These are phyloP conservation scores for Apiotrichum laibachii DNA, from an alignment of 1,284 basidiomycete genomes.

Conservation along the genomic window DNA sequence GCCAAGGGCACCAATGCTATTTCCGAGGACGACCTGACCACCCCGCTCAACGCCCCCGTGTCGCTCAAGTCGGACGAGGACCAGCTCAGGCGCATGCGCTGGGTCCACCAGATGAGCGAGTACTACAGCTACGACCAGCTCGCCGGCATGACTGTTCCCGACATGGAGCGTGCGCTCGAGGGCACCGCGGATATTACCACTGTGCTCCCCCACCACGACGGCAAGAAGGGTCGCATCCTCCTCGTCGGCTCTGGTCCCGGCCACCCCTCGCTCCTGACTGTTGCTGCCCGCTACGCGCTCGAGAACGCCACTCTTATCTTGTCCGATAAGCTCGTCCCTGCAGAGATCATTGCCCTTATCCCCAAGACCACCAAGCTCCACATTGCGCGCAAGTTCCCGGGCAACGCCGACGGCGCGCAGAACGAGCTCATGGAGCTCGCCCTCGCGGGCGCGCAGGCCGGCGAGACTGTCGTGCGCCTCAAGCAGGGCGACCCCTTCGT, in stretches of 20 bases:
- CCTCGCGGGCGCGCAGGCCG: conserved; percentile 71
- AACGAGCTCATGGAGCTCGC: conserved; percentile 90
- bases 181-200: conserved; percentile 11
- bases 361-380: conserved; percentile 61
- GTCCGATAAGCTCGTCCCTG: conserved; percentile 95
- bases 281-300: conserved; percentile 77
- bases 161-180: conserved; percentile 65
- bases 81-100: conserved; percentile 67
- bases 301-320: conserved; percentile 78
- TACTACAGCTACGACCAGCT: conserved; percentile 85
- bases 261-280: conserved; percentile 84
- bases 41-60: conserved; percentile 77
- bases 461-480: conserved; percentile 84
- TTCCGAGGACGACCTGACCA: conserved; percentile 55
- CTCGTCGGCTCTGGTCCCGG: conserved; percentile 94
- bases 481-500: conserved; percentile 97
- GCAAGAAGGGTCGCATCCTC: conserved; percentile 66
- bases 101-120: conserved; percentile 88
- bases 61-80: conserved; percentile 51
- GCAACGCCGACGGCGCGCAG: conserved; percentile 92
- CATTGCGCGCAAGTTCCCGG: conserved; percentile 95
- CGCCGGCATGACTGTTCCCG: conserved; percentile 63
- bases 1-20: conserved; percentile 54
- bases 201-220: conserved; percentile 35
- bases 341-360: conserved; percentile 81